Percentiles rank a stretch among this genome's conserved stretches.
Conservation (phyloP, 306 rosid genomes). For the Vigna trinervia region DNA sequence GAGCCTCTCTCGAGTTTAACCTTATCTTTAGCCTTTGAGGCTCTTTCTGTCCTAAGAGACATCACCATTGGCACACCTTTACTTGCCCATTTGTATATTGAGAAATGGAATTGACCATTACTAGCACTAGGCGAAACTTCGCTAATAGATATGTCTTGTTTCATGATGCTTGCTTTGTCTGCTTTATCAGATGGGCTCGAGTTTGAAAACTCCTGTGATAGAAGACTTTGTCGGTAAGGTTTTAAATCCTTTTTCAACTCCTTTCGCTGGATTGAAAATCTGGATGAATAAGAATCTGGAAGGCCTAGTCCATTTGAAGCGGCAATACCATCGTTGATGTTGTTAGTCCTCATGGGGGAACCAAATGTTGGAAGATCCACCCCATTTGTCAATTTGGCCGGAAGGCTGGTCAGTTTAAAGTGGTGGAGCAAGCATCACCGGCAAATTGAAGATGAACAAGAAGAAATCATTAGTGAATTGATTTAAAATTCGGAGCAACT, state of each 20-base stretch:
- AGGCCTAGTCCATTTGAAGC: slow-evolving; percentile 51
- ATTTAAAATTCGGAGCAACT: not conserved
- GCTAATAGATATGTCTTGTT: slow-evolving; percentile 45
- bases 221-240: slow-evolving; percentile 48
- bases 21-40: slow-evolving; percentile 56
- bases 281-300: slow-evolving; percentile 58
- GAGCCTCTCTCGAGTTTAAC: slow-evolving; percentile 52
- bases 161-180: slow-evolving; percentile 49
- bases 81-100: slow-evolving; percentile 96
- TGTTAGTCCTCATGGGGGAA: slow-evolving; percentile 48
- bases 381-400: slow-evolving; percentile 60
- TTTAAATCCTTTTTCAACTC: slow-evolving; percentile 45
- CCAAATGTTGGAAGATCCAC: slow-evolving; percentile 68
- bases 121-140: slow-evolving; percentile 46
- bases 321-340: slow-evolving; percentile 35
- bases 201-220: slow-evolving; percentile 52
- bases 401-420: slow-evolving; percentile 64
- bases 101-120: slow-evolving; percentile 77
- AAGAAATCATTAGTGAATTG: slow-evolving; percentile 3
- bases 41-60: slow-evolving; percentile 67
- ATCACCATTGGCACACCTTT: slow-evolving; percentile 71
- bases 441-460: slow-evolving; percentile 37
- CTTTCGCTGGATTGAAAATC: slow-evolving; percentile 60
- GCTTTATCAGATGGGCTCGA: slow-evolving; percentile 46
- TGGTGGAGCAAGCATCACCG: slow-evolving; percentile 32